Base-by-base conservation (phyloP, 164 flowering plant genomes). In the Platanus orientalis region DNA sequence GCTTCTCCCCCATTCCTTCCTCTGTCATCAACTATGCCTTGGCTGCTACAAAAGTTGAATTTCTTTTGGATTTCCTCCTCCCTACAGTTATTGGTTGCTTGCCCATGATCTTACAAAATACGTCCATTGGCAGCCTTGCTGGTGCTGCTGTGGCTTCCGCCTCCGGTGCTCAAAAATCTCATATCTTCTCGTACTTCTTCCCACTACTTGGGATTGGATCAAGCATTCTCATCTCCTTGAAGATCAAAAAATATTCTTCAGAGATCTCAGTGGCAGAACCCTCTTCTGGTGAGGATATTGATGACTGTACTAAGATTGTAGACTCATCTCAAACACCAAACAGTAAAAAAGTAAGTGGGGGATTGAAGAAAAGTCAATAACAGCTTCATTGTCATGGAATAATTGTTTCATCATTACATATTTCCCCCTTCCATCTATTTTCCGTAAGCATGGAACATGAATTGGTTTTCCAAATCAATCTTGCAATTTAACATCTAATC, bases 81-180 rank as follows among this genome's bases (percentile, higher is more conserved):
- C n/a, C n/a, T 0, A 89, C 98, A 9, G 71, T 83, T 11, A 75
- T 94, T 57, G 98, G 98, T 28, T 82, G 97, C 76, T 57, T 90
- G 52, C 97, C 97, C 2, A 94, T 94, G 98, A 87, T 87, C 57
- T 60, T 87, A 28, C 92, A 87, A 75, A 87, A 84, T 73, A 81
- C 86, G 21, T 84, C 92, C 25, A 67, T 87, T 11, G 92, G 89
- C 55, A 94, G 92, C 75, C 91, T 94, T 61, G 97, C 97, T 57
- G 82, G 95, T 68, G 96, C 90, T 54, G 97, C 98, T 26, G 89
- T 87, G 47, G 79, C 89, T 65, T 81, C 97, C 21, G 82, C 90
- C 10, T 76, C 92, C 44, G 85, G 86, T 16, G 74, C 90, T 21
- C 62, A 74, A 48, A 83, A 79, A 67, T 84, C 92, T 39, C 76